Evolutionary conservation across 495 filamentous ascomycete species (phyloP), one percentile per base, ranked within the genome.

Genomic region (Trichoderma orchidacearum): DNA sequence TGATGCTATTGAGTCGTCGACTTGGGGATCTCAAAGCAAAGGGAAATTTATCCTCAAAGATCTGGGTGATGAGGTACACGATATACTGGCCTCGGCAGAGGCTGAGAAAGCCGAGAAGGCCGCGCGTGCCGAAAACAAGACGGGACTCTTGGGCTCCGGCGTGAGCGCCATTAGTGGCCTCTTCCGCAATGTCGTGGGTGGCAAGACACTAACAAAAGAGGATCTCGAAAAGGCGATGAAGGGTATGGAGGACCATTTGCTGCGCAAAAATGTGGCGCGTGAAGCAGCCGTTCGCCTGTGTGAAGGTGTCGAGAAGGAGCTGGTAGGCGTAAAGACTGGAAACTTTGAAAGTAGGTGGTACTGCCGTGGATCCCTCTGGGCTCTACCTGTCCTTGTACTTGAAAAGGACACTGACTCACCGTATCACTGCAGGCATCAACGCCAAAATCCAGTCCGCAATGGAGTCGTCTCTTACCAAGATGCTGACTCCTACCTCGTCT

Each of bases 21-120:
- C 86, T 18, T 93, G 87, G 87, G 93, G 93, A 17, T 86, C 77
- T 18, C 83, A 82, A 59, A 94, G 90, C 5, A 90, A 90, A 70
- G 93, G 93, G 5, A 85, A 96, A 60, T 97, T 96, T 58, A 87
- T 97, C 30, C 73, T 98, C 62, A 96, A 86, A 61, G 93, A 98
- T 62, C 68, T 98, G 52, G 93, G 89, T 53, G 88, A 93, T 57
- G 88, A 97, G 66, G 88, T 96, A n/a, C 83, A 95, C 58, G 86
- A 85, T 11, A 95, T 97, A 52, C 75, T 96, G 31, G 80, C 83
- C 38, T 84, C 85, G 5, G 82, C 85, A 35, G 75, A 79, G 25
- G 80, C 80, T 51, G 87, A 84, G 66, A 72, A 76, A 34, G 75
- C 77, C 13, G 64, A 70, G 0, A 64, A 72, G 36, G 71, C 69